Conservation (phyloP, 1,284 basidiomycete species). For the Heimioporus punctisporus region DNA sequence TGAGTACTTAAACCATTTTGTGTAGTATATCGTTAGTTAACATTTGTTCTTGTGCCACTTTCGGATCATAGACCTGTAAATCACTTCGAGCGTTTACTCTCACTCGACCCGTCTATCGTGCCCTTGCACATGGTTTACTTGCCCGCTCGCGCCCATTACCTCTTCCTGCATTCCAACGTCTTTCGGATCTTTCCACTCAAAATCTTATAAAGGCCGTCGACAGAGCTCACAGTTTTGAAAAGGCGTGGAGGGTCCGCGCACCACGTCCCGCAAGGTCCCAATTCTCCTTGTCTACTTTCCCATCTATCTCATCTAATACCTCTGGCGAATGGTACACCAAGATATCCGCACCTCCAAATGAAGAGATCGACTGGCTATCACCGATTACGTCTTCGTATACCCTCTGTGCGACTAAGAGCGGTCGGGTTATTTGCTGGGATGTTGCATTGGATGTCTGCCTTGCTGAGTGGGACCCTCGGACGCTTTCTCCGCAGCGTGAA, state of each 20-base stretch:
- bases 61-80: conserved; percentile 54
- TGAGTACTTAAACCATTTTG: conserved; percentile 37
- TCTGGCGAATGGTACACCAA: conserved; percentile 56
- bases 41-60: background rate
- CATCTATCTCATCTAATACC: conserved; percentile 16
- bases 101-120: conserved; percentile 66
- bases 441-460: conserved; percentile 57
- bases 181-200: conserved; percentile 60
- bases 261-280: conserved; percentile 46
- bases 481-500: conserved; percentile 12
- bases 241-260: conserved; percentile 59
- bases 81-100: conserved; percentile 57
- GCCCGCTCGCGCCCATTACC: conserved; percentile 67
- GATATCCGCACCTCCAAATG: conserved; percentile 60
- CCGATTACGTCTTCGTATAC: conserved; percentile 75
- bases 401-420: conserved; percentile 71
- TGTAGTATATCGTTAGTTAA: background rate
- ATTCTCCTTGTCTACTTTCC: conserved; percentile 26
- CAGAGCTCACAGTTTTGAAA: conserved; percentile 59
- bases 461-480: conserved; percentile 63
- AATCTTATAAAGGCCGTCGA: conserved; percentile 62
- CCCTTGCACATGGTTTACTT: conserved; percentile 60
- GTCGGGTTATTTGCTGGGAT: conserved; percentile 79
- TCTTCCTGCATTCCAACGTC: conserved; percentile 64
- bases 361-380: conserved; percentile 75